These are phyloP conservation scores for Aspergillus hiratsukae DNA, from an alignment of 2,329 filamentous ascomycete species.

Conservation along the genomic window DNA sequence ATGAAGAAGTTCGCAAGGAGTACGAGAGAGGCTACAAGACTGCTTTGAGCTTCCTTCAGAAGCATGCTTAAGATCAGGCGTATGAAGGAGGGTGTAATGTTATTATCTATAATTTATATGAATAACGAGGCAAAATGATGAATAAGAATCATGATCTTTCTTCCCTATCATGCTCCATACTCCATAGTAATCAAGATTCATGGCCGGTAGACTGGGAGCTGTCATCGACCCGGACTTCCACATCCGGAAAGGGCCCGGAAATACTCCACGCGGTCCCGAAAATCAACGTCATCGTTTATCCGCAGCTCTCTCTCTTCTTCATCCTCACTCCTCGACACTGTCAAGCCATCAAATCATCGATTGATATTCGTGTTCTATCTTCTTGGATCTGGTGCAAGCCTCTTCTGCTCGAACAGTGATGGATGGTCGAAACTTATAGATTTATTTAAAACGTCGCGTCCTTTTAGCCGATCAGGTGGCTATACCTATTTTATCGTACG, in stretches of 20 bases:
- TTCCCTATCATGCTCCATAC: neutral
- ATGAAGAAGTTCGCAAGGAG: constrained; percentile 37
- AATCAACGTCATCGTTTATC: neutral
- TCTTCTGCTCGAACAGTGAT: neutral
- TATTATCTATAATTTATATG: neutral
- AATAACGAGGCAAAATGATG: neutral
- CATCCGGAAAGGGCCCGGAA: neutral
- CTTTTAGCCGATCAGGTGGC: neutral
- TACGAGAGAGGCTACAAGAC: constrained; percentile 43
- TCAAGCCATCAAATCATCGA: neutral
- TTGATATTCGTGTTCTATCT: neutral
- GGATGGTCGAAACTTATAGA: neutral
- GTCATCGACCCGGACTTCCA: neutral
- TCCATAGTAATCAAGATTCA: too few species aligned
- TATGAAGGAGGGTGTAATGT: neutral
- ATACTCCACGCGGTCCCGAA: neutral
- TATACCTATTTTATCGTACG: neutral
- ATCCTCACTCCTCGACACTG: neutral
- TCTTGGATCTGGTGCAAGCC: neutral
- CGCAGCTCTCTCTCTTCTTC: neutral
- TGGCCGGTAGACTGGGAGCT: too few species aligned
- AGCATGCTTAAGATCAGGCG: constrained; percentile 29
- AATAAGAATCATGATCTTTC: neutral
- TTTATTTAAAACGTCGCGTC: neutral
- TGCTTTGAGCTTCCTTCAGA: constrained; percentile 37